Base-by-base conservation (phyloP, 2,329 filamentous ascomycete species). In the Penicillium sp. region DNA sequence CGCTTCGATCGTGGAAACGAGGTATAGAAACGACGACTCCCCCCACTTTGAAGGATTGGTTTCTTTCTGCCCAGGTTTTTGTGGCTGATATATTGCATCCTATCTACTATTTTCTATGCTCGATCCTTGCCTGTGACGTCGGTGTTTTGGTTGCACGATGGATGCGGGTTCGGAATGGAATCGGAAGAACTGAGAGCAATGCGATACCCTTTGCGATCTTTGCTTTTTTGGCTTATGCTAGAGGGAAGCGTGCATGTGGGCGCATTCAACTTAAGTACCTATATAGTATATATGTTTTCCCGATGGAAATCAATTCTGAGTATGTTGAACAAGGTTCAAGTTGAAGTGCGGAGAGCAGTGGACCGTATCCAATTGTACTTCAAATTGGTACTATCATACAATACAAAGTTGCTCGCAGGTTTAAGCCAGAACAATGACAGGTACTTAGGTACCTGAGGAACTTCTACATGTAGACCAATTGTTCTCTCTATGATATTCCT, bases 1-100 rank as follows among this genome's bases (percentile, higher is more conserved):
- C 96, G 91, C 76, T 79, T 99, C 41, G 93, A 97, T 67, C 77
- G 83, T 4, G 68, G 69, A n/a, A 44, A 39, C 24, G 58, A 57
- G 15, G 59, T 48, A 60, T 56, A 54, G 26, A 30, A 26, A 24
- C 15, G 15, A 26, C 3, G 7, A 24, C 4, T 26, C 20, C n/a
- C n/a, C n/a, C n/a, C n/a, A n/a, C n/a, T n/a, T n/a, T n/a, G 13
- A 40, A 23, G 8, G 21, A 10, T 13, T 18, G 23, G 8, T 12
- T 43, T 41, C 10, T 12, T 21, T 42, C n/a, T 36, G 8, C 27
- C 29, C 26, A 13, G 26, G 3, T 27, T 18, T 37, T 12, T 20
- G 5, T 9, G 13, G 18, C 30, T 37, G 10, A 4, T 26, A 7
- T 18, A 36, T 33, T 29, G 23, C n/a, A 47, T 29, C n/a, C 15